Percentiles rank a stretch among this genome's conserved stretches.
phyloP scores from a whole-genome alignment of 1,284 basidiomycete species.

The Fomitiporia mediterranea region DNA sequence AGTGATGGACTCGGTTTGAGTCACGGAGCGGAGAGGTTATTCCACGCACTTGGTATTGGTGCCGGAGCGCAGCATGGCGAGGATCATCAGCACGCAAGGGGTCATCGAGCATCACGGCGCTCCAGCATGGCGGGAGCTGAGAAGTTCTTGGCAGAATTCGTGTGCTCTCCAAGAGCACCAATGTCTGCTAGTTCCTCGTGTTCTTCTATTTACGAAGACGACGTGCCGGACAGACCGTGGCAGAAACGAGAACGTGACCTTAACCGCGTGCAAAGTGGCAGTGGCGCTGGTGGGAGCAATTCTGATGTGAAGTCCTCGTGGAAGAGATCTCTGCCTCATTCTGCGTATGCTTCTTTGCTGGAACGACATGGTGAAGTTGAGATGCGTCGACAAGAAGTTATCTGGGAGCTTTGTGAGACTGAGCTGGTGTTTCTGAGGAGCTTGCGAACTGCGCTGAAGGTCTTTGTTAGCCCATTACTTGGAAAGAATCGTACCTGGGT shows the following conservation, averaged over 20 bases:
- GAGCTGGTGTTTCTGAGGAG: conserved; percentile 67
- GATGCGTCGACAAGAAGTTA: conserved; percentile 60
- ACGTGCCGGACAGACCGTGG: conserved; percentile 16
- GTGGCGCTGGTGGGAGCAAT: neutral
- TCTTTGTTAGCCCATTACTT: conserved; percentile 75
- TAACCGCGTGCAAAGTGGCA: conserved; percentile 13
- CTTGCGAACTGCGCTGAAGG: conserved; percentile 55
- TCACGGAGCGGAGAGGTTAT: conserved; percentile 18
- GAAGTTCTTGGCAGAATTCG: conserved; percentile 7
- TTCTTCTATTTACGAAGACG: conserved; percentile 19
- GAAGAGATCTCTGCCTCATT: conserved; percentile 21
- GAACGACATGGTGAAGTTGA: conserved; percentile 42
- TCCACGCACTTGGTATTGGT: conserved; percentile 18
- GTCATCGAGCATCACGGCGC: conserved; percentile 13
- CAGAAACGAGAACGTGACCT: conserved; percentile 17
- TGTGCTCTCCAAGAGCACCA: neutral
- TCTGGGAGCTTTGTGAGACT: conserved; percentile 62
- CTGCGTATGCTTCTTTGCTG: conserved; percentile 26
- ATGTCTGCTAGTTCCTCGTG: conserved; percentile 13
- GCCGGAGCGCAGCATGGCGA: neutral
- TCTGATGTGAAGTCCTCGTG: conserved; percentile 20
- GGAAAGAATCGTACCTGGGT: conserved; percentile 73
- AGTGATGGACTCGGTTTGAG: conserved; percentile 12
- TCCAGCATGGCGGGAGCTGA: conserved; percentile 19
- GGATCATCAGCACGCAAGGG: neutral